Evolutionary conservation across 176 grass and related monocot species (phyloP).

Genomic region (Raddia guianensis): DNA sequence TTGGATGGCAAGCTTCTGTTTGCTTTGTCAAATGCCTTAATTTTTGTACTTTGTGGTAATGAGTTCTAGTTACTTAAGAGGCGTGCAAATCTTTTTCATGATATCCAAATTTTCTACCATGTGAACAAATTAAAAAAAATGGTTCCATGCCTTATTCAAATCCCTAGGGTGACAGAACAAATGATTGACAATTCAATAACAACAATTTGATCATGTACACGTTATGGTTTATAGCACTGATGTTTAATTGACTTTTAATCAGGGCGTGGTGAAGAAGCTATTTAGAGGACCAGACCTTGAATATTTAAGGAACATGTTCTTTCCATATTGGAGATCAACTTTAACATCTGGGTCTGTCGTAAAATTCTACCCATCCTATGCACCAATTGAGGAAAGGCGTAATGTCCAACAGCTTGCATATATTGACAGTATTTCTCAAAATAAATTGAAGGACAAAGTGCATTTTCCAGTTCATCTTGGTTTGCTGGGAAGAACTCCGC

Average conservation of each 20-base stretch:
- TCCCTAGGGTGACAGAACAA: too few species aligned
- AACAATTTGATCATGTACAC: neutral
- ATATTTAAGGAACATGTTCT: constrained; percentile 6
- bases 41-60: neutral
- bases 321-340: neutral
- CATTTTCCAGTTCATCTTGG: neutral
- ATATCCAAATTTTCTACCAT: too few species aligned
- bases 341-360: neutral
- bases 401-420: neutral
- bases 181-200: too few species aligned
- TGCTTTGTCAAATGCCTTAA: too few species aligned
- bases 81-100: too few species aligned
- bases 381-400: neutral
- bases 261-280: neutral
- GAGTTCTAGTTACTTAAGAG: too few species aligned
- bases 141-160: too few species aligned
- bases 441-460: neutral
- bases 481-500: neutral
- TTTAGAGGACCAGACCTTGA: neutral
- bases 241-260: neutral
- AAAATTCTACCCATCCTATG: neutral
- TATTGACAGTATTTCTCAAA: neutral
- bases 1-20: neutral
- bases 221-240: neutral
- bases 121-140: too few species aligned